Conservation (phyloP, 441 rosid genomes). For the Adansonia grandidieri region DNA sequence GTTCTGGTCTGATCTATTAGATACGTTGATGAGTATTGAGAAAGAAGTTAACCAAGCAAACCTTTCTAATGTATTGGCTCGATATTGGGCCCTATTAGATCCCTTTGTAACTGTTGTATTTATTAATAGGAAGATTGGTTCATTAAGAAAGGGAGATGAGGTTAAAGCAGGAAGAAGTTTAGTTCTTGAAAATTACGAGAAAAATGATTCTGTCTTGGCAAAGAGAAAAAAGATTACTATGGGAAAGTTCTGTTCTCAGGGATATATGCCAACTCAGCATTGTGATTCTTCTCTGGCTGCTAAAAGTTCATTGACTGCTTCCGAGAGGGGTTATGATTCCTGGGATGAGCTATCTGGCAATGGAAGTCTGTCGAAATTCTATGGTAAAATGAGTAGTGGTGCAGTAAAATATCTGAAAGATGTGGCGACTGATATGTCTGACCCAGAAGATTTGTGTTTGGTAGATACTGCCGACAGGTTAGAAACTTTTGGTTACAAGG, state of each 20-base stretch:
- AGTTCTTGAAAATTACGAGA: constrained; percentile 35
- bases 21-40: constrained; percentile 54
- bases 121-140: constrained; percentile 72
- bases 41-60: constrained; percentile 55
- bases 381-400: constrained; percentile 31
- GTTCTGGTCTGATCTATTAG: constrained; percentile 72
- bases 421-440: constrained; percentile 34
- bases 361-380: constrained; percentile 38
- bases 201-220: constrained; percentile 36
- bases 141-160: constrained; percentile 72
- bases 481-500: constrained; percentile 33
- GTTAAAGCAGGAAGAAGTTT: constrained; percentile 64
- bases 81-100: constrained; percentile 74
- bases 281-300: constrained; percentile 42
- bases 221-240: constrained; percentile 30
- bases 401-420: constrained; percentile 34
- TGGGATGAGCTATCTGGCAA: constrained; percentile 44
- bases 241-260: constrained; percentile 38
- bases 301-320: constrained; percentile 50
- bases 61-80: constrained; percentile 51
- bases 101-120: constrained; percentile 85
- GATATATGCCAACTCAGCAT: constrained; percentile 30
- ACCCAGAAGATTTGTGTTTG: constrained; percentile 28
- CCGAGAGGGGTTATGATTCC: constrained; percentile 42
- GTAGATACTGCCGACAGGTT: constrained; percentile 34